Percentiles rank a stretch among this genome's conserved stretches.
Conservation (phyloP, 495 filamentous ascomycete species). For the Corynascus novoguineensis region DNA sequence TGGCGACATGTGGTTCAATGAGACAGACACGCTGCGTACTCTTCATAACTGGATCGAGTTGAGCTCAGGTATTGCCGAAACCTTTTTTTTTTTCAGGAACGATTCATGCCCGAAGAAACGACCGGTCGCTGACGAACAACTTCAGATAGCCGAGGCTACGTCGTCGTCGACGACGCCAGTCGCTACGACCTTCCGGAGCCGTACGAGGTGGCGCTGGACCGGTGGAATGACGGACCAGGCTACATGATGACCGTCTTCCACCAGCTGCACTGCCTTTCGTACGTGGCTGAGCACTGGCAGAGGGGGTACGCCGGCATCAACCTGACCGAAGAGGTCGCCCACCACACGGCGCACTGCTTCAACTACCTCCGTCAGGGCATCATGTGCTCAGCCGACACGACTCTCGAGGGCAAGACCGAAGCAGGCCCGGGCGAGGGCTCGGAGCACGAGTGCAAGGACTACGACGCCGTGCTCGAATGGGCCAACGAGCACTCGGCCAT, state of each 20-base stretch:
- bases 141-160: constrained; percentile 38
- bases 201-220: constrained; percentile 31
- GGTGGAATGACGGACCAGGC: constrained; percentile 33
- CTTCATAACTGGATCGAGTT: constrained; percentile 44
- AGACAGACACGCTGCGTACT: constrained; percentile 34
- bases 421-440: constrained; percentile 42
- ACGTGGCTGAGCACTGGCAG: constrained; percentile 39
- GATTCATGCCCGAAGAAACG: no score
- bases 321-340: constrained; percentile 37
- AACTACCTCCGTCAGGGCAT: constrained; percentile 46
- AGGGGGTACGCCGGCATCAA: constrained; percentile 34
- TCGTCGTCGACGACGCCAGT: constrained; percentile 31
- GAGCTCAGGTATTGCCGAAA: constrained; percentile 37
- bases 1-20: constrained; percentile 43
- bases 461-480: constrained; percentile 38
- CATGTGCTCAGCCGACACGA: constrained; percentile 44
- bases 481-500: constrained; percentile 32
- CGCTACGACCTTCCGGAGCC: constrained; percentile 37
- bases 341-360: constrained; percentile 47
- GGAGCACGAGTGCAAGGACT: constrained; percentile 37
- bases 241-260: constrained; percentile 51
- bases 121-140: background rate
- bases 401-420: constrained; percentile 42
- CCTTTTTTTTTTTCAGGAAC: no score
- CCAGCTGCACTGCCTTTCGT: constrained; percentile 49